Evolutionary conservation across 176 grass and related monocot genomes (phyloP).

Genomic region (Lolium multiflorum): DNA sequence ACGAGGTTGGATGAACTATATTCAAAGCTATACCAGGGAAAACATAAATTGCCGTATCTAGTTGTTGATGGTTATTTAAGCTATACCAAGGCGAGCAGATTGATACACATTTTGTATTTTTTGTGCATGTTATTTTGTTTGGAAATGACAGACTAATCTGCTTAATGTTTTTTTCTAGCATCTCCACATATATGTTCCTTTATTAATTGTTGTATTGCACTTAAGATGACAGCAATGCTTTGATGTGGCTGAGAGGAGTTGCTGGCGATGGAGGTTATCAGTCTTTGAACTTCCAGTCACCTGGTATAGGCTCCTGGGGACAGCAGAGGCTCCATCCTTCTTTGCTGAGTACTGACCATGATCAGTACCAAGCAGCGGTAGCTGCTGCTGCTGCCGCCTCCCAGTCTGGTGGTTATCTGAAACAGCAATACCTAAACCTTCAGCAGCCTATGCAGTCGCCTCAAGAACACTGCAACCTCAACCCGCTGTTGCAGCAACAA

Average conservation of each 20-base stretch:
- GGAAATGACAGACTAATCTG: constrained; percentile 4
- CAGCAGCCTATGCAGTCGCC: constrained; percentile 80
- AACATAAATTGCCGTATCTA: too few relatives aligned
- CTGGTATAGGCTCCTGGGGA: constrained; percentile 79
- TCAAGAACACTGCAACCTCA: constrained; percentile 77
- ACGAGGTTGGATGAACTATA: constrained; percentile 15
- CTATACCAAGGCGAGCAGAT: too few relatives aligned
- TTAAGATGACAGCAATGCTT: constrained; percentile 97
- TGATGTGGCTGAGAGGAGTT: constrained; percentile 94
- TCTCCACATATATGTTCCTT: constrained; percentile 30
- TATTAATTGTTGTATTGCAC: constrained; percentile 53
- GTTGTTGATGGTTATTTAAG: too few relatives aligned
- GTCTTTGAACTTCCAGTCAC: constrained; percentile 82
- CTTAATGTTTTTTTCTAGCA: constrained; percentile 2
- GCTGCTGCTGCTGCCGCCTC: constrained; percentile 61
- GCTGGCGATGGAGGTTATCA: constrained; percentile 77
- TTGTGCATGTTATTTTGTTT: constrained; percentile 1
- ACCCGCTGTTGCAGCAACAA: constrained; percentile 78
- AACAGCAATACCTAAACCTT: constrained; percentile 85
- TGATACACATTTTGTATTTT: not conserved
- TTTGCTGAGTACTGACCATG: constrained; percentile 70
- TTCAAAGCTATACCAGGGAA: not conserved
- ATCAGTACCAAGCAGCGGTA: constrained; percentile 74
- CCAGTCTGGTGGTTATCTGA: constrained; percentile 61
- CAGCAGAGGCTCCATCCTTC: constrained; percentile 78